These are phyloP conservation scores for Cadophora gregata DNA, from an alignment of 2,329 filamentous ascomycete species.

Conservation along the genomic window DNA sequence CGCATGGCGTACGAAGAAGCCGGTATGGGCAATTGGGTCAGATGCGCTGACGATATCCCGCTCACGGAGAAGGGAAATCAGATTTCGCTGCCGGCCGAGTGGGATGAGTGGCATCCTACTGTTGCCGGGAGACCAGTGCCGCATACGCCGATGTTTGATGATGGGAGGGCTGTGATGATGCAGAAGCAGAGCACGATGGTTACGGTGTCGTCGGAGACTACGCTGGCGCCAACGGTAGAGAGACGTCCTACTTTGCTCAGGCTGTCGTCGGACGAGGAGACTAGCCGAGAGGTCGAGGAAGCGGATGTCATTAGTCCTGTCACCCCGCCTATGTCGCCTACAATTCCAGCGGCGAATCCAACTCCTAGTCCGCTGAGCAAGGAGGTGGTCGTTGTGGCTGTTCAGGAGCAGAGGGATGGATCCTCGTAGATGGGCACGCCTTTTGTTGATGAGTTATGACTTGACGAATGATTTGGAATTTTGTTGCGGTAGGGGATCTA, in stretches of 20 bases:
- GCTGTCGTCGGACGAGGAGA: background rate
- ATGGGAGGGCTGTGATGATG: background rate
- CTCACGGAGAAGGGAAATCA: constrained; percentile 9
- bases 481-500: too few relatives aligned
- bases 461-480: too few relatives aligned
- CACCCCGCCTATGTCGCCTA: constrained; percentile 4
- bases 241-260: background rate
- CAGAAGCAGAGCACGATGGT: background rate
- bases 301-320: background rate
- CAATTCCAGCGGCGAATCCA: background rate
- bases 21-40: constrained; percentile 7
- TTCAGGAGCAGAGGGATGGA: background rate
- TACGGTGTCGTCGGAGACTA: background rate
- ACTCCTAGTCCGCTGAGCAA: background rate
- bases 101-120: constrained; percentile 20
- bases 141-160: background rate
- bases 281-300: background rate
- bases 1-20: constrained; percentile 18
- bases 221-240: background rate
- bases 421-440: background rate
- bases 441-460: background rate
- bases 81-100: constrained; percentile 6
- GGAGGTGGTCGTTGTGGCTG: background rate
- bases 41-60: constrained; percentile 12
- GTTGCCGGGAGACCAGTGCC: background rate